Evolutionary conservation across 1,284 basidiomycete species (phyloP).

Genomic region (Calocybe gambosa): DNA sequence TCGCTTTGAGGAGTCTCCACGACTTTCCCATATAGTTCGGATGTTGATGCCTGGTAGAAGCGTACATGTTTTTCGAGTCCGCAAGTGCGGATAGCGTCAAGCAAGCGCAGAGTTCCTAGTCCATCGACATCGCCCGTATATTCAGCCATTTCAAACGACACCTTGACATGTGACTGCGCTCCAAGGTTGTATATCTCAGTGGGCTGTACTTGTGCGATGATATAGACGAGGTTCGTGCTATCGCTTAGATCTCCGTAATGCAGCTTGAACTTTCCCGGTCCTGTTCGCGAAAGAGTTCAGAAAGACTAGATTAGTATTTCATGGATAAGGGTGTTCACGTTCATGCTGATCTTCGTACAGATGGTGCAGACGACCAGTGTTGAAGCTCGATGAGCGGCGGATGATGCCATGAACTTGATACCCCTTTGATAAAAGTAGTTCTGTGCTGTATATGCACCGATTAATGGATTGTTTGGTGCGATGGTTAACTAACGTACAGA

Average conservation of each 20-base stretch:
- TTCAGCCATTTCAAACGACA: constrained; percentile 96
- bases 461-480: constrained; percentile 10
- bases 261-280: constrained; percentile 74
- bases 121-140: constrained; percentile 94
- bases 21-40: constrained; percentile 91
- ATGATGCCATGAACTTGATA: constrained; percentile 93
- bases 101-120: constrained; percentile 83
- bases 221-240: constrained; percentile 90
- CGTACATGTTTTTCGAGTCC: constrained; percentile 81
- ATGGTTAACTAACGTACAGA: constrained; percentile 43
- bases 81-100: constrained; percentile 89
- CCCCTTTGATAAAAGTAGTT: constrained; percentile 79
- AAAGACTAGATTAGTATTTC: background rate
- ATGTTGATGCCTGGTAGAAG: constrained; percentile 93
- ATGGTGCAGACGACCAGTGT: constrained; percentile 86
- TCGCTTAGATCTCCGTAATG: constrained; percentile 91
- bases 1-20: constrained; percentile 88
- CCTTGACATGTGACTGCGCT: constrained; percentile 95
- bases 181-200: constrained; percentile 94
- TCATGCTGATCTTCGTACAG: constrained; percentile 86
- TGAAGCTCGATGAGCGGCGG: constrained; percentile 90
- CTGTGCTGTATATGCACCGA: constrained; percentile 49
- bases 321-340: constrained; percentile 38
- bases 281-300: constrained; percentile 29
- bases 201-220: constrained; percentile 86